Base-by-base conservation (phyloP, 1,284 basidiomycete species). In the Cerrena zonata region DNA sequence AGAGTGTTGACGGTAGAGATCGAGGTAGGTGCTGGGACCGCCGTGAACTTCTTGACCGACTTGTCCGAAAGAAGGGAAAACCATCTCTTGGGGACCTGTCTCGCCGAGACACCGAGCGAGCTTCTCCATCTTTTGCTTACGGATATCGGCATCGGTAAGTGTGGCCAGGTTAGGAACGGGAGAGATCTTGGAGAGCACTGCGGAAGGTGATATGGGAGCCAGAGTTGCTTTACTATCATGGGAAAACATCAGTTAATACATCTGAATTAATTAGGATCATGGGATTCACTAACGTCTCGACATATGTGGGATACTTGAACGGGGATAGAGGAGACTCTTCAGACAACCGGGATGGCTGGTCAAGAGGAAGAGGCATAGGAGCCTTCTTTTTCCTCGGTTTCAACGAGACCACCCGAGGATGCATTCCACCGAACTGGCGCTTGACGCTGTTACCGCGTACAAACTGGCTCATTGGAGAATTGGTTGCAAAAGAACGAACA, bases 11-110 rank as follows among this genome's bases (percentile, higher is more conserved):
- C 59, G 62, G 56, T 66, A 66, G 10, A 64, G 53, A 49, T 66
- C 65, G 21, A 64, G 62, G 57, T 59, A 66, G 30, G 30, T 34
- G 4, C 60, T 58, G 10, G 56, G 57, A 43, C 64, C 52, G 39
- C 50, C 50, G 10, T 55, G 51, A 15, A 53, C 54, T 39, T 58
- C 50, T 21, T 55, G 48, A 26, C 51, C 51, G 2, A 59, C 50
- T 40, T 61, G 58, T 1, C 55, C 58, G 23, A 62, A 44, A 1
- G 63, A 60, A 0, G 63, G 61, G 38, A 57, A 55, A 1, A 59
- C 49, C 46, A 62, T 44, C 51, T 65, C 63, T 36, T 53, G 53
- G 5, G 61, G 59, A 13, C 58, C 41, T 21, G 52, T 58, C 7
- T 55, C 48, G 15, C 47, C 53, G 21, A 63, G 56, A 30, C 56